Percentiles rank a stretch among this genome's conserved stretches.
Conservation (phyloP, 2,329 filamentous ascomycete species). For the Exophiala spinifera region DNA sequence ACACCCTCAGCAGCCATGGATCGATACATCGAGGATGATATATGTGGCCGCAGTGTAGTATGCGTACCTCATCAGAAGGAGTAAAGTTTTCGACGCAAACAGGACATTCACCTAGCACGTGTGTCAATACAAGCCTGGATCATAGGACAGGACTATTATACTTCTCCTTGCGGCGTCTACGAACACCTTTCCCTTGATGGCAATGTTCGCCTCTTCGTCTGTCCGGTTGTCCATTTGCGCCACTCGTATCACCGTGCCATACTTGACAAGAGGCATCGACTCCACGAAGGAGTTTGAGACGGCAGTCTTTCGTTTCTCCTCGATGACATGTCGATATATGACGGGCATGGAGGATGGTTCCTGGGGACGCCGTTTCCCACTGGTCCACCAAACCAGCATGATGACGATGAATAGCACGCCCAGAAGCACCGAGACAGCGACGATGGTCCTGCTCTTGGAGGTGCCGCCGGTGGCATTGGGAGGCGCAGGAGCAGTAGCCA, state of each 20-base stretch:
- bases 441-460: neutral
- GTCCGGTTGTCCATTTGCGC: neutral
- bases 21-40: constrained; percentile 11
- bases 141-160: neutral
- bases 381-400: constrained; percentile 1
- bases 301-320: neutral
- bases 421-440: constrained; percentile 5
- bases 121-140: neutral
- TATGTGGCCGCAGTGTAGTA: constrained; percentile 10
- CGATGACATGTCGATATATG: neutral
- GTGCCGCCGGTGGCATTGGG: neutral
- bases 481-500: constrained; percentile 5
- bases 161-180: neutral
- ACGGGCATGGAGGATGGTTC: neutral
- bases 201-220: neutral
- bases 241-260: neutral
- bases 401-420: constrained; percentile 2
- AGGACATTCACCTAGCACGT: constrained; percentile 2
- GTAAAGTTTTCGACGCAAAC: constrained; percentile 6
- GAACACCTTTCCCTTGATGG: neutral
- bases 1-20: constrained; percentile 7
- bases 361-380: neutral
- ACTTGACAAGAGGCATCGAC: neutral
- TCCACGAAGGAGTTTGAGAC: neutral
- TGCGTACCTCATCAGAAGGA: constrained; percentile 1